Base-by-base conservation (phyloP, 1,284 basidiomycete genomes). In the Schizopora paradoxa region DNA sequence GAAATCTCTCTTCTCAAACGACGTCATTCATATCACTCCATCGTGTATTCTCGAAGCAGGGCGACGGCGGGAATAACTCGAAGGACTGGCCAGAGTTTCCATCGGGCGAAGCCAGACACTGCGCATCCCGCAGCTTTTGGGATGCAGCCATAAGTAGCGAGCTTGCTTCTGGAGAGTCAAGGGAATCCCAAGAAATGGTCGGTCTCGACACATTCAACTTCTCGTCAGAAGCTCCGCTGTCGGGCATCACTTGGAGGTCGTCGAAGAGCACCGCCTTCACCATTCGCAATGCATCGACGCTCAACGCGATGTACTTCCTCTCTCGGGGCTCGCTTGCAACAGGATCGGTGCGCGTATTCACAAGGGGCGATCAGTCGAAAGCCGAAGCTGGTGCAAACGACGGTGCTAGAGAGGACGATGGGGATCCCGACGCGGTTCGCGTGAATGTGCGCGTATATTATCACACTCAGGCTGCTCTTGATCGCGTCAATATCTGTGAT, bases 251-350 rank as follows among this genome's bases (percentile, higher is more conserved):
- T 11, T 2, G 32, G 31, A 37, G 18, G 23, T n/a, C 48, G 4
- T 44, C 48, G 8, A 43, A 46, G 31, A 13, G 23, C 18, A 31
- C 43, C 18, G 32, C 26, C 1, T 28, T 29, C n/a, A 42, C 59
- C 6, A 56, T 63, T 45, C 39, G 52, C 1, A 45, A 62, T 1
- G 57, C 60, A 3, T 45, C 58, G 3, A 49, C 52, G 19, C 41
- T 59, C 7, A 53, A 61, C 21, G 49, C 45, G 1, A 35, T 63
- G 5, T 62, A 59, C 40, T 39, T 63, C 16, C 57, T 61, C 38
- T 51, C 57, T 4, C 49, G 58, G 6, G 62, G 62, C 5, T 31
- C 41, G 8, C 46, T 55, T 11, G 43, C 56, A 4, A 40, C 35
- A 1, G 63, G 63, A 13, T 19, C 18, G 6, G 44, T 46, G 7